Evolutionary conservation across 2,329 filamentous ascomycete species (phyloP).

Genomic region (Colletotrichum lindemuthianum): DNA sequence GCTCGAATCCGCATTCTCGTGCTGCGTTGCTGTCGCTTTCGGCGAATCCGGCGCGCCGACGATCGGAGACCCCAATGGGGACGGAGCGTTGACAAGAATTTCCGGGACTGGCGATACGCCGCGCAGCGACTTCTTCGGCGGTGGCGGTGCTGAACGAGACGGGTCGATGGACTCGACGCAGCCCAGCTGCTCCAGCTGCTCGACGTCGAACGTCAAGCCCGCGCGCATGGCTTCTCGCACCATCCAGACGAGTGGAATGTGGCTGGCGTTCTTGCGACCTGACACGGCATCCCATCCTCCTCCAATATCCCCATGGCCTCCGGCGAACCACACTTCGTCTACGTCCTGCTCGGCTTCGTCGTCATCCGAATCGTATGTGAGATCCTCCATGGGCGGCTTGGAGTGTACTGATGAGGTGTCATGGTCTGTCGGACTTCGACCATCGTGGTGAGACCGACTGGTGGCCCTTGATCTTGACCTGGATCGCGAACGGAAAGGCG

Average conservation of each 20-base stretch:
- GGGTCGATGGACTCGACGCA: constrained; percentile 56
- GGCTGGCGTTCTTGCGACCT: constrained; percentile 70
- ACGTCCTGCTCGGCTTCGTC: constrained; percentile 72
- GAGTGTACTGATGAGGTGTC: constrained; percentile 29
- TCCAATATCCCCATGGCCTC: constrained; percentile 81
- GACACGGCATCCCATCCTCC: constrained; percentile 75
- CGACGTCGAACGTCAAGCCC: constrained; percentile 75
- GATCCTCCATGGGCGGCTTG: constrained; percentile 39
- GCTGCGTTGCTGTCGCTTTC: constrained; percentile 1
- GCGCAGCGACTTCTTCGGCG: neutral
- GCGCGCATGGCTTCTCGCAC: constrained; percentile 68
- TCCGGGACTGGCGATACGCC: constrained; percentile 42
- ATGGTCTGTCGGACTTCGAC: constrained; percentile 1
- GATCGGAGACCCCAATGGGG: constrained; percentile 32
- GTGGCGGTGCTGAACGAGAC: neutral
- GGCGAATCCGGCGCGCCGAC: constrained; percentile 29
- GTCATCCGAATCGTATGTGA: constrained; percentile 53
- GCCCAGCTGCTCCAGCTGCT: constrained; percentile 73
- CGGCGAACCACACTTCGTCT: constrained; percentile 83
- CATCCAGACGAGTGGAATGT: constrained; percentile 77
- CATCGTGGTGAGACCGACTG: neutral
- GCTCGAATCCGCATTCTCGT: constrained; percentile 7
- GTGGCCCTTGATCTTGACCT: constrained; percentile 38
- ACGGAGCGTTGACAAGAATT: constrained; percentile 42
- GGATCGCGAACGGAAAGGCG: constrained; percentile 55